Percentiles rank a stretch among this genome's conserved stretches.
Evolutionary conservation across 208 protist species (phyloP).

Genomic region (Entamoeba histolytica): DNA sequence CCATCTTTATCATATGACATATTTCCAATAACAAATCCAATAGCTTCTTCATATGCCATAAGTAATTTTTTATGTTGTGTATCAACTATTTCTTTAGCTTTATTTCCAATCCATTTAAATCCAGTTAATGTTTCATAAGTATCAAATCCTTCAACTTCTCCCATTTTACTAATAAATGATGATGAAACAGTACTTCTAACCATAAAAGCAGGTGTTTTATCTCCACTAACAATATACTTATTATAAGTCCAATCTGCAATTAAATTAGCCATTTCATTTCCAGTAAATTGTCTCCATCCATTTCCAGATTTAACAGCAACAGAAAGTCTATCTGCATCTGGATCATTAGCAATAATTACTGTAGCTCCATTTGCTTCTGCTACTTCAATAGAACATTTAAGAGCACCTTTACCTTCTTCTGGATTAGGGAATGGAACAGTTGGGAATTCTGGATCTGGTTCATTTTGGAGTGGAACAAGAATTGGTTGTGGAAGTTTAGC

Average conservation of each 20-base stretch:
- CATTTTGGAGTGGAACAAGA: constrained; percentile 46
- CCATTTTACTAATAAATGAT: constrained; percentile 63
- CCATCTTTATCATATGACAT: constrained; percentile 81
- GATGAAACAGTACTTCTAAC: constrained; percentile 50
- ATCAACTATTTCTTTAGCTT: constrained; percentile 9
- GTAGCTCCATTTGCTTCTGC: constrained; percentile 40
- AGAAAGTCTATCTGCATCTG: constrained; percentile 83
- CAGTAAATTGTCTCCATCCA: constrained; percentile 69
- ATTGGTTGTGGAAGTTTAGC: constrained; percentile 38
- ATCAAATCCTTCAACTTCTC: constrained; percentile 56
- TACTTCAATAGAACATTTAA: constrained; percentile 50
- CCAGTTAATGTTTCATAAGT: constrained; percentile 79
- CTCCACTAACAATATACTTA: constrained; percentile 32
- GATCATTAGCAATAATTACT: constrained; percentile 87
- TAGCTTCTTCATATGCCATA: constrained; percentile 80
- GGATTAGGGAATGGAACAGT: constrained; percentile 88
- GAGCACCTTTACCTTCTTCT: constrained; percentile 67
- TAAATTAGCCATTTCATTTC: constrained; percentile 82
- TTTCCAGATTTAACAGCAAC: constrained; percentile 53
- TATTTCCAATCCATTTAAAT: constrained; percentile 90
- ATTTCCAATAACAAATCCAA: constrained; percentile 45
- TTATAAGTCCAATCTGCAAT: constrained; percentile 69
- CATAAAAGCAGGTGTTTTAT: constrained; percentile 27
- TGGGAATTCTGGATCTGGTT: constrained; percentile 80
- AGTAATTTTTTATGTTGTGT: constrained; percentile 39